These are phyloP conservation scores for Prunella vulgaris DNA, from an alignment of 257 asterid species.

Conservation along the genomic window DNA sequence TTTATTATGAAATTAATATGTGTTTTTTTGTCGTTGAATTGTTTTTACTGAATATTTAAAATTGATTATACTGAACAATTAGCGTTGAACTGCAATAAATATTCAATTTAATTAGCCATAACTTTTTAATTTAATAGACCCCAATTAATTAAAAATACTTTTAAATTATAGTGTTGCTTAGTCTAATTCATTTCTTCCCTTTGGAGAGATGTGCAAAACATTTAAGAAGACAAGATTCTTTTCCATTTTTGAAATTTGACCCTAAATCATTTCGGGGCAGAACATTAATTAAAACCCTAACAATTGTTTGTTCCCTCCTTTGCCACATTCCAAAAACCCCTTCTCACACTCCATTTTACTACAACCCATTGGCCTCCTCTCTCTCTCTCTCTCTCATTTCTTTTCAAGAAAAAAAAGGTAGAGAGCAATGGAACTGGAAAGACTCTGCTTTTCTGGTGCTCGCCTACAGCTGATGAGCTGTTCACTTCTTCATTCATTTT, in stretches of 20 bases:
- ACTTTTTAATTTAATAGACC: no score
- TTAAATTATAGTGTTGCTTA: no score
- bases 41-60: no score
- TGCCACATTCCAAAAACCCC: not conserved
- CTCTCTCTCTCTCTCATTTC: not conserved
- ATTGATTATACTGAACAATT: no score
- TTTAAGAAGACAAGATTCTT: not conserved
- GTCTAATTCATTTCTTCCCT: not conserved
- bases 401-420: not conserved
- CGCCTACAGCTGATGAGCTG: slow-evolving; percentile 19
- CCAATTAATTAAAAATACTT: no score
- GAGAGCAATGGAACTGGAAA: slow-evolving; percentile 20
- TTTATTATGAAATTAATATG: no score
- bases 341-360: no score
- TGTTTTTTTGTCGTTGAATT: no score
- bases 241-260: not conserved
- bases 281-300: not conserved
- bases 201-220: no score
- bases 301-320: not conserved
- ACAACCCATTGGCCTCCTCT: not conserved
- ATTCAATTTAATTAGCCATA: no score
- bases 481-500: slow-evolving; percentile 9
- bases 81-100: no score
- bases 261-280: not conserved
- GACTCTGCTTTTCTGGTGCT: slow-evolving; percentile 8